A percentile compares a stretch with the other conserved stretches of the same genome.
Conservation (phyloP, 108 stramenopile species). For the Seminavis robusta region DNA sequence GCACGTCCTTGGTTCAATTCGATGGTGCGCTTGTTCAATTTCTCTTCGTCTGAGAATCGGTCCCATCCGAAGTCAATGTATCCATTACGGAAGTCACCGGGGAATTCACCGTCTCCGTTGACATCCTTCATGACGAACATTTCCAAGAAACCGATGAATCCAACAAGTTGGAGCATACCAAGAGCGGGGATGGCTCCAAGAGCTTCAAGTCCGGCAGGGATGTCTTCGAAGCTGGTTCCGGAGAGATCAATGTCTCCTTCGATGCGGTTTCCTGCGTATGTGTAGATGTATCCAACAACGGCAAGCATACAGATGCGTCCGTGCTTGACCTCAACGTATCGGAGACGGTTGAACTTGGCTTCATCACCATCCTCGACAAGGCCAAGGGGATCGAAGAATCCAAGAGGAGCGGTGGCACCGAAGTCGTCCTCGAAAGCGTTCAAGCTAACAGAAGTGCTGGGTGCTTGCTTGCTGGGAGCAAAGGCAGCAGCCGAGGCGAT, state of each 20-base stretch:
- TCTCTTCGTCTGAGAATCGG: slow-evolving; percentile 15
- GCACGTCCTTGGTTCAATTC: slow-evolving; percentile 93
- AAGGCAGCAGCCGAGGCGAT: slow-evolving; percentile 73
- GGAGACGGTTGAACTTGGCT: slow-evolving; percentile 52
- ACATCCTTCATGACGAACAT: slow-evolving; percentile 31
- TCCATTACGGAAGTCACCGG: slow-evolving; percentile 49
- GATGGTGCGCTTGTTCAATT: slow-evolving; percentile 44
- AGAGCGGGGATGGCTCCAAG: slow-evolving; percentile 34
- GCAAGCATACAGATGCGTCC: slow-evolving; percentile 76
- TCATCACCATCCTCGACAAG: slow-evolving; percentile 36
- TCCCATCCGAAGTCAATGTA: slow-evolving; percentile 43
- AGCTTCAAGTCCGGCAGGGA: slow-evolving; percentile 29
- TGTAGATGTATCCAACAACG: slow-evolving; percentile 36
- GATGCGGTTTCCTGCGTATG: slow-evolving; percentile 31
- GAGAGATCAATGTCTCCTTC: slow-evolving; percentile 30
- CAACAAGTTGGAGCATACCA: slow-evolving; percentile 37
- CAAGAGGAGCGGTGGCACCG: slow-evolving; percentile 73
- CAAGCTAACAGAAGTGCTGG: slow-evolving; percentile 24
- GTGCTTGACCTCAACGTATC: slow-evolving; percentile 73
- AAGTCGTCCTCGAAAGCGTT: slow-evolving; percentile 50
- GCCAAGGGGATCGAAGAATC: slow-evolving; percentile 84
- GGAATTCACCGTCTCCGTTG: slow-evolving; percentile 34
- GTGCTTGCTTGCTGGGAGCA: slow-evolving; percentile 39
- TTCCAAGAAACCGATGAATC: slow-evolving; percentile 36
- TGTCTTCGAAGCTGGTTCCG: slow-evolving; percentile 36